Evolutionary conservation across 2,329 filamentous ascomycete species (phyloP).

Genomic region (Apiospora malaysiana): DNA sequence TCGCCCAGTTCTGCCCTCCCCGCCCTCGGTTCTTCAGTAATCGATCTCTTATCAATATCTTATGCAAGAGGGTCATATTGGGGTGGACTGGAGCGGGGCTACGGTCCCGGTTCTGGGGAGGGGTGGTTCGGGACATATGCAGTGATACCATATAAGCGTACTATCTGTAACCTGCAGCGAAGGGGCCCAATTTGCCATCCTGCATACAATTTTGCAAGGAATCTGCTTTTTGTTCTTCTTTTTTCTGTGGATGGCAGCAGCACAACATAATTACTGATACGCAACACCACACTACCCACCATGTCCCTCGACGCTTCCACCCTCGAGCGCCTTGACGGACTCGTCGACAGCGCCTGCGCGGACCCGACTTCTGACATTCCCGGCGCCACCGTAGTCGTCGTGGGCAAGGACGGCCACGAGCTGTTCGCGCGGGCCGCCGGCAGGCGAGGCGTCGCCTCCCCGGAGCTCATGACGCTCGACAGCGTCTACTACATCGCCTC

Average conservation of each 20-base stretch:
- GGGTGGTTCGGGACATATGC: too few species aligned
- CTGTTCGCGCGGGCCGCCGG: constrained; percentile 56
- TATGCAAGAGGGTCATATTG: not conserved
- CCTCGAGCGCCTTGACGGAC: not conserved
- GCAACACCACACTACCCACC: not conserved
- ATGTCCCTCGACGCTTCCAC: not conserved
- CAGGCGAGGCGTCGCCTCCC: constrained; percentile 47
- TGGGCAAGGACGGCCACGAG: constrained; percentile 54
- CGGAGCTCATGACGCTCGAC: constrained; percentile 63
- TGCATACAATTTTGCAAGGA: too few species aligned
- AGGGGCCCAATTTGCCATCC: too few species aligned
- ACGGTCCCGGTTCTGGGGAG: too few species aligned
- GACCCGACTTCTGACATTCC: not conserved
- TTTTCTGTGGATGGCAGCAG: too few species aligned
- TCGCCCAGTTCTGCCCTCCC: too few species aligned
- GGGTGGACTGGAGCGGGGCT: not conserved
- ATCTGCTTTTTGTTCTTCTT: too few species aligned
- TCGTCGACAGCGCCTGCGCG: not conserved
- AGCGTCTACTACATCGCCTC: constrained; percentile 66
- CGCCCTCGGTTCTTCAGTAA: not conserved
- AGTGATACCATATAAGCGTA: too few species aligned
- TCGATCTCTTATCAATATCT: not conserved
- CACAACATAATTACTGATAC: too few species aligned
- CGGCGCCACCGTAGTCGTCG: constrained; percentile 34
- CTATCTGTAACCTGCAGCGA: too few species aligned